A percentile compares a stretch with the other conserved stretches of the same genome.
phyloP scores from a whole-genome alignment of 495 filamentous ascomycete genomes.

The Talaromyces stipitatus region DNA sequence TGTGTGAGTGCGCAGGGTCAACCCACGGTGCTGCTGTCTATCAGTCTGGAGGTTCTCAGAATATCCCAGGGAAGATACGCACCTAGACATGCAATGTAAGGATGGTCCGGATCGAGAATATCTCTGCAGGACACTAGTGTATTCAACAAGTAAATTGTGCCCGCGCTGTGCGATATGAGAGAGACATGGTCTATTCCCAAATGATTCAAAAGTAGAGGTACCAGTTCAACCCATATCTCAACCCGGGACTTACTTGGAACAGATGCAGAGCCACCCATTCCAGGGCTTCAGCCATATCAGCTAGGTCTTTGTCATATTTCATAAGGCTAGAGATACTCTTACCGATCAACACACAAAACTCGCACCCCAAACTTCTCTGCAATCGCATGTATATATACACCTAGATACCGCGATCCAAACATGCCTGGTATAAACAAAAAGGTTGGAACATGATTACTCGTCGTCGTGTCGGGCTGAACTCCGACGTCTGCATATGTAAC shows the following conservation, averaged over 20 bases:
- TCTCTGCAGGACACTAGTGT: conserved; percentile 27
- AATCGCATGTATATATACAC: conserved; percentile 17
- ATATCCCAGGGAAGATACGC: not conserved
- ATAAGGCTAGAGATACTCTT: not conserved
- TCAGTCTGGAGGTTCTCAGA: not conserved
- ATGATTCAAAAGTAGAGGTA: conserved; percentile 32
- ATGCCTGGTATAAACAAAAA: conserved; percentile 27
- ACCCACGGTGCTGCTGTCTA: conserved; percentile 36
- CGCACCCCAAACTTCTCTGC: conserved; percentile 24
- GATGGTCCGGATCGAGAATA: conserved; percentile 25
- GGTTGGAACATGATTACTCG: conserved; percentile 5
- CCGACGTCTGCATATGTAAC: conserved; percentile 23
- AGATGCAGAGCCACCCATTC: conserved; percentile 38
- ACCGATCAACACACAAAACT: conserved; percentile 22
- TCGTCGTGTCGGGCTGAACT: not conserved
- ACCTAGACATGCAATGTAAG: conserved; percentile 29
- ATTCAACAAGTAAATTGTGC: conserved; percentile 41
- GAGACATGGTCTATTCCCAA: conserved; percentile 32
- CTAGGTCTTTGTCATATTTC: not conserved
- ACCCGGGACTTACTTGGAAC: conserved; percentile 30
- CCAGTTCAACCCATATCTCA: conserved; percentile 30
- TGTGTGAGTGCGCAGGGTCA: conserved; percentile 28
- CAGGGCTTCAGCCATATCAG: conserved; percentile 9
- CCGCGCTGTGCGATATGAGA: conserved; percentile 35
- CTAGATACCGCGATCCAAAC: conserved; percentile 26